These are phyloP conservation scores for Colletotrichum tropicale DNA, from an alignment of 2,329 filamentous ascomycete genomes.

Conservation along the genomic window DNA sequence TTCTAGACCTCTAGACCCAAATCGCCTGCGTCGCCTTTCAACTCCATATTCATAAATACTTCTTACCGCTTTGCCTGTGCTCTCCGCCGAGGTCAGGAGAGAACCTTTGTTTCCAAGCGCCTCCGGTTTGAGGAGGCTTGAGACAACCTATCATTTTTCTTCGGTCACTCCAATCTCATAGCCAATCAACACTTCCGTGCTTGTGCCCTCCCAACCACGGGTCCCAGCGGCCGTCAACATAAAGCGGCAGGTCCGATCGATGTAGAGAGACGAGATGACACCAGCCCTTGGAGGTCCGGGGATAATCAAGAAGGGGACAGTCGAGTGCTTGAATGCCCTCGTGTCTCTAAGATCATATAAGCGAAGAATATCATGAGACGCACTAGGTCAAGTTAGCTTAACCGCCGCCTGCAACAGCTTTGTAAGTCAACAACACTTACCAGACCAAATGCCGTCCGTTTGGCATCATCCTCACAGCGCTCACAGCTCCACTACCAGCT, in stretches of 20 bases:
- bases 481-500: constrained; percentile 86
- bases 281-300: constrained; percentile 84
- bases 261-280: constrained; percentile 83
- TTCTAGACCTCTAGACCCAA: neutral
- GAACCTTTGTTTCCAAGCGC: neutral
- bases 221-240: constrained; percentile 94
- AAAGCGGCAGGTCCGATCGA: constrained; percentile 87
- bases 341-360: constrained; percentile 85
- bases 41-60: neutral
- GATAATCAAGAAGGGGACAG: constrained; percentile 94
- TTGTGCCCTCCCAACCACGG: constrained; percentile 90
- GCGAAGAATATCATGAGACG: constrained; percentile 90
- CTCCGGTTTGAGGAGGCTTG: neutral
- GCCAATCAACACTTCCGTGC: constrained; percentile 88
- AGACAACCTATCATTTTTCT: constrained; percentile 1
- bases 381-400: constrained; percentile 52
- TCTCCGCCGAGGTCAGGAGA: neutral
- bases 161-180: constrained; percentile 75
- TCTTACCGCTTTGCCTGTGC: neutral
- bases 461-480: constrained; percentile 85
- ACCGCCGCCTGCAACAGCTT: neutral
- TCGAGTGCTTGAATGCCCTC: constrained; percentile 70
- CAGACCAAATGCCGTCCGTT: constrained; percentile 93
- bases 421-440: constrained; percentile 26
- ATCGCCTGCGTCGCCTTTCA: neutral